Evolutionary conservation across 2,329 filamentous ascomycete genomes (phyloP), one percentile per base, ranked within the genome.

Genomic region (Byssoonygena ceratinophila): DNA sequence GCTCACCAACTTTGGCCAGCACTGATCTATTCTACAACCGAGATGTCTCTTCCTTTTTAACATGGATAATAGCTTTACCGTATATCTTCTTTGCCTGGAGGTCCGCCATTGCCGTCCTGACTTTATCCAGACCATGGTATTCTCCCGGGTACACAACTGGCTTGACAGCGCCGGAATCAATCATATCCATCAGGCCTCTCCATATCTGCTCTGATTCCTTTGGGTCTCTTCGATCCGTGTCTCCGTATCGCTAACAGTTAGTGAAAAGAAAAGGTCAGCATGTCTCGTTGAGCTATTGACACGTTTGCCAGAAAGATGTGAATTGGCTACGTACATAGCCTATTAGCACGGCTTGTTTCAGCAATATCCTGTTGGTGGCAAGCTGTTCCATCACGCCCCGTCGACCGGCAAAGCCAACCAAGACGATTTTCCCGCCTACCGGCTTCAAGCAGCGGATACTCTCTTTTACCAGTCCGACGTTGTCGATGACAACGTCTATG

Each of bases 391-490:
- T 75, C 6, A 73, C 64, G 0, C 76, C 76, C 14, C 65, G 71
- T 46, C 73, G 67, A 0, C 75, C 79, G 4, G 78, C 79, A 60
- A 82, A 83, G 0, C 79, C 79, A 1, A 81, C 70, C 25, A 82
- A 67, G 1, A 83, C 69, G 16, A 83, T 64, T 29, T 74, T 66
- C 0, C 78, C 79, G 32, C 72, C 69, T 60, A 79, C 75, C 1
- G 50, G 34, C 22, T 70, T 76, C 29, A 79, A 63, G 57, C 77
- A 79, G 54, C 73, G 73, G 25, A 82, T 61, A 36, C 75, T 77
- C 54, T 72, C 71, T 55, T 76, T 71, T 6, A 82, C 76, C 22
- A 78, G 68, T 0, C 79, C 79, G 9, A 81, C 77, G 6, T 74
- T 72, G 64, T 83, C 79, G 58, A 77, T 77, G 11, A 81, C 75